Base-by-base conservation (phyloP, 208 protist species). In the Trypanosoma cruzi region DNA sequence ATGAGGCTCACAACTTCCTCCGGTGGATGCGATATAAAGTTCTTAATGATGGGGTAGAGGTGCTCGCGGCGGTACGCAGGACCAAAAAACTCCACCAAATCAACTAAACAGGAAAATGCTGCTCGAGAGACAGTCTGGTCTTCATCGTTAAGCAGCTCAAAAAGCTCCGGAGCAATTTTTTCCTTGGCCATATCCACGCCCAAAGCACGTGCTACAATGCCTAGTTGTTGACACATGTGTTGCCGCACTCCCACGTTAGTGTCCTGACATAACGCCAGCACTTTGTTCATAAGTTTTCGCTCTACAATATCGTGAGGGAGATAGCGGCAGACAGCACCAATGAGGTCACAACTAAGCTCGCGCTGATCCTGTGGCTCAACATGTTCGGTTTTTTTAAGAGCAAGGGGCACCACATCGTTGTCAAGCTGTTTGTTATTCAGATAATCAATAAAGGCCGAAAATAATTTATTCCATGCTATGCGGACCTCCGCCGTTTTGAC, bases 111-210 rank as follows among this genome's bases (percentile, higher is more conserved):
- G 24, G 86, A 93, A 56, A 97, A 97, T 22, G 93, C 93, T 11
- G 86, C 77, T 20, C 85, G 79, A 50, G 89, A 92, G 37, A 97
- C 93, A 1, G 67, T 76, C 48, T 88, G 80, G 62, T 97, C 93
- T 73, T 97, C 93, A 59, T 97, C 93, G 50, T 82, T 91, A n/a
- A 97, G 82, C 13, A 96, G 84, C 68, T 97, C 93, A 68, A 95
- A 93, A 11, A 97, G 73, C 49, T 96, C 88, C 20, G 78, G 79
- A 0, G 90, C 86, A 7, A 97, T 77, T 44, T 82, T 82, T 36
- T 66, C 69, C 79, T 94, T 93, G 6, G 89, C 89, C 55, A 70
- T 78, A 7, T 95, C 89, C 20, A 92, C 80, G 4, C 93, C 93
- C 8, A 97, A 57, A 24, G 83, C 56, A 36, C 84, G 86, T 1